Percentiles rank a stretch among this genome's conserved stretches.
These are phyloP conservation scores for Cetradonia linearis DNA, from an alignment of 495 filamentous ascomycete genomes.

Conservation along the genomic window DNA sequence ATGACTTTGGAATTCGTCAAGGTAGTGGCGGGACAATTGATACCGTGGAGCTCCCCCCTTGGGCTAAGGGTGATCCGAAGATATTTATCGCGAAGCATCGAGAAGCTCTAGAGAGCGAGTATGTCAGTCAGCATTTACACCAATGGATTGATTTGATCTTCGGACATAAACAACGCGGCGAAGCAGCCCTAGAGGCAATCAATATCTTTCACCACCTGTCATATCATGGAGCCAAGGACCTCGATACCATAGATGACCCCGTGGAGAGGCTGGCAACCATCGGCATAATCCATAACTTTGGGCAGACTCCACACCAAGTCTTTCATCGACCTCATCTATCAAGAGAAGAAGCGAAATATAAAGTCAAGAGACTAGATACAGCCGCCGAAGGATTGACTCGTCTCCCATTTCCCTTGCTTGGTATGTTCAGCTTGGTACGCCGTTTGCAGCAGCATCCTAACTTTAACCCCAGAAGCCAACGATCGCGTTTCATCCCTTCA, in stretches of 20 bases:
- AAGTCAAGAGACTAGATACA: slow-evolving; percentile 61
- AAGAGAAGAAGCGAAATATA: slow-evolving; percentile 54
- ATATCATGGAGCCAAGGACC: slow-evolving; percentile 85
- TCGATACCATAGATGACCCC: slow-evolving; percentile 84
- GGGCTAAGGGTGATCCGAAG: slow-evolving; percentile 94
- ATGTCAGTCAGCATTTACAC: slow-evolving; percentile 83
- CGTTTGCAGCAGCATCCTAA: slow-evolving; percentile 17
- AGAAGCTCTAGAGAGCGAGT: slow-evolving; percentile 86
- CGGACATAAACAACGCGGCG: slow-evolving; percentile 88
- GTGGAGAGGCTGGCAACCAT: slow-evolving; percentile 77
- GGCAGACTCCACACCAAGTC: slow-evolving; percentile 91
- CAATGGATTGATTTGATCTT: slow-evolving; percentile 96
- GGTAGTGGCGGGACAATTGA: slow-evolving; percentile 68
- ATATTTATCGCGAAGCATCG: slow-evolving; percentile 92
- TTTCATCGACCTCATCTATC: slow-evolving; percentile 70
- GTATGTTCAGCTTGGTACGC: slow-evolving; percentile 30
- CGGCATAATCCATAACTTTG: slow-evolving; percentile 96
- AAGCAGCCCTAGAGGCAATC: slow-evolving; percentile 79
- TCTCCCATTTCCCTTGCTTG: slow-evolving; percentile 69
- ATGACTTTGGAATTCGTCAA: slow-evolving; percentile 84
- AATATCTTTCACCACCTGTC: slow-evolving; percentile 96
- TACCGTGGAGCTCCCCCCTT: slow-evolving; percentile 77
- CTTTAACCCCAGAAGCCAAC: slow-evolving; percentile 48
- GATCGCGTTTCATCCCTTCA: slow-evolving; percentile 72
- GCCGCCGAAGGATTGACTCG: slow-evolving; percentile 66